Conservation (phyloP, 305 asterid species). For the Fraxinus paxiana region DNA sequence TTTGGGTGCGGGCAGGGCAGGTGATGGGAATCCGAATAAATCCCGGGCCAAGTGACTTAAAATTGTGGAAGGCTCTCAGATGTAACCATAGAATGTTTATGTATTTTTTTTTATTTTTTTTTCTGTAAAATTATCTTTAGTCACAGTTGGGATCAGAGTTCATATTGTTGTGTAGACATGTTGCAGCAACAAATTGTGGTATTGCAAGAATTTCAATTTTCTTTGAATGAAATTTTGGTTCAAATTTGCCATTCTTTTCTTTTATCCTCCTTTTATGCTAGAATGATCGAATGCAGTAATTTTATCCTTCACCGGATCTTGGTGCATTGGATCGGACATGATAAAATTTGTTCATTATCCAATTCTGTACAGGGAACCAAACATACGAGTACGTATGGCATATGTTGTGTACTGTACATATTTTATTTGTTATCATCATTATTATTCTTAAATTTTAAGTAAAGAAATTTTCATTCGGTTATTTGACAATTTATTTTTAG, state of each 20-base stretch:
- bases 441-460: background rate
- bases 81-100: slow-evolving; percentile 1
- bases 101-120: background rate
- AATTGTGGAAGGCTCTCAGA: background rate
- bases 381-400: background rate
- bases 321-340: background rate
- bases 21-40: background rate
- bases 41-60: background rate
- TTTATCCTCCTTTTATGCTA: background rate
- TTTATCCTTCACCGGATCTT: background rate
- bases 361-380: background rate
- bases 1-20: background rate
- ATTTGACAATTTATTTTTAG: background rate
- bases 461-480: background rate
- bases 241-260: background rate
- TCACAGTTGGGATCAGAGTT: background rate
- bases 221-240: background rate
- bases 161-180: background rate
- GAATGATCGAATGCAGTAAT: background rate
- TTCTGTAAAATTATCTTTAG: background rate
- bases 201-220: background rate
- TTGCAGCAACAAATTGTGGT: background rate
- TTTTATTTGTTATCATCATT: background rate
- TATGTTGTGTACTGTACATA: background rate
- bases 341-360: background rate